phyloP scores from a whole-genome alignment of 1,284 basidiomycete species.

The Ceratobasidium sp. region DNA sequence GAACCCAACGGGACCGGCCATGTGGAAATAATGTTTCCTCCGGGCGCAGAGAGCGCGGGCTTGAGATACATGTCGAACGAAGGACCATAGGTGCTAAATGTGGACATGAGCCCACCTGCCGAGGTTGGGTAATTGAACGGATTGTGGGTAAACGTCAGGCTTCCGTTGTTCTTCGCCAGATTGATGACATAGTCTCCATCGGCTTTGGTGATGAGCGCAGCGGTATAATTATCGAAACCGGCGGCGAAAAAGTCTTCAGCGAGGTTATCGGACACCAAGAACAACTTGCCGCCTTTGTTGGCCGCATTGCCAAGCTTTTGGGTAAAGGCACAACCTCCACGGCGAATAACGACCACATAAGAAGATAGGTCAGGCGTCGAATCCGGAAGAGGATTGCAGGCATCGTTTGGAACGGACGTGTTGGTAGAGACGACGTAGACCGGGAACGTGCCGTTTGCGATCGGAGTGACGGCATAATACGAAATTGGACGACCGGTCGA shows the following conservation, averaged over 20 bases:
- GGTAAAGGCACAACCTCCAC: slow-evolving; percentile 62
- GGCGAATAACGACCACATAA: slow-evolving; percentile 58
- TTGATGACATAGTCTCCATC: slow-evolving; percentile 51
- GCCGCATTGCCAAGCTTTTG: slow-evolving; percentile 58
- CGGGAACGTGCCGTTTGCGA: slow-evolving; percentile 35
- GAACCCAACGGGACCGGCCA: slow-evolving; percentile 54
- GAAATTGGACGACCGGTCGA: not conserved
- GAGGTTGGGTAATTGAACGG: slow-evolving; percentile 46
- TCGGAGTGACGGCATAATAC: slow-evolving; percentile 20
- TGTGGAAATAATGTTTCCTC: slow-evolving; percentile 68
- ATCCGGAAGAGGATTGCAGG: slow-evolving; percentile 61
- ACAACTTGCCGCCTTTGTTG: slow-evolving; percentile 58
- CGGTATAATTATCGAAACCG: not conserved
- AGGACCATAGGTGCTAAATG: slow-evolving; percentile 64
- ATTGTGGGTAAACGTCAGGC: slow-evolving; percentile 32
- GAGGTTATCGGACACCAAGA: slow-evolving; percentile 56
- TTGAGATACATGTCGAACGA: slow-evolving; percentile 66
- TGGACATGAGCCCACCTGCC: slow-evolving; percentile 61
- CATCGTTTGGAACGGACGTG: slow-evolving; percentile 55
- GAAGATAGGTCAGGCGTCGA: slow-evolving; percentile 60
- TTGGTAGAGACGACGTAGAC: slow-evolving; percentile 47
- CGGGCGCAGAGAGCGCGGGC: slow-evolving; percentile 66
- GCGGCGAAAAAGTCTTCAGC: not conserved
- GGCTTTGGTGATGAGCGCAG: slow-evolving; percentile 34
- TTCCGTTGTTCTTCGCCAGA: slow-evolving; percentile 47